Evolutionary conservation across 2,329 filamentous ascomycete genomes (phyloP).

Genomic region (Leptographium procerum): DNA sequence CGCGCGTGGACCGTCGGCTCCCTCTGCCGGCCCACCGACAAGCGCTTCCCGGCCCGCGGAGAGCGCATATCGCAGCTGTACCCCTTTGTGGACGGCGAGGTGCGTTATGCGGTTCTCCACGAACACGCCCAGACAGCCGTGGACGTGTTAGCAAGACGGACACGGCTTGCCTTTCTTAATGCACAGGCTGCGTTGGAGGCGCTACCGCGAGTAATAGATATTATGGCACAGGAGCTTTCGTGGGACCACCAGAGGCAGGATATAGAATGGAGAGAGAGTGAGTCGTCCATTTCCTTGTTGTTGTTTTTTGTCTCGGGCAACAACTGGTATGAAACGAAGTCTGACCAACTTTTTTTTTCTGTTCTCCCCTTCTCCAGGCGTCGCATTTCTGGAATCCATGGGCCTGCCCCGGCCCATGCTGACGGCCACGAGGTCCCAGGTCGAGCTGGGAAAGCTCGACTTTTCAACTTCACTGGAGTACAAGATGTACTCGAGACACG

Average conservation of each 20-base stretch:
- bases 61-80: constrained; percentile 71
- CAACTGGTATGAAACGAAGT: not conserved
- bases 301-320: not conserved
- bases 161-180: constrained; percentile 79
- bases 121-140: constrained; percentile 89
- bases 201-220: constrained; percentile 73
- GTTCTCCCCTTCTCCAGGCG: constrained; percentile 22
- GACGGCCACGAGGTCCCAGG: constrained; percentile 44
- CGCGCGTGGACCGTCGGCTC: constrained; percentile 83
- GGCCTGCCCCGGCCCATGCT: constrained; percentile 49
- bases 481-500: constrained; percentile 50
- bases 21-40: constrained; percentile 63
- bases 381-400: constrained; percentile 52
- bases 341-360: not conserved
- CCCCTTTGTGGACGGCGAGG: constrained; percentile 84
- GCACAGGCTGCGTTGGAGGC: constrained; percentile 83
- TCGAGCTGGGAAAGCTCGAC: constrained; percentile 48
- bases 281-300: not conserved
- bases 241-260: constrained; percentile 68
- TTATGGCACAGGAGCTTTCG: constrained; percentile 74
- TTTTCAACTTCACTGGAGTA: constrained; percentile 46
- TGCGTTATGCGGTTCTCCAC: constrained; percentile 76
- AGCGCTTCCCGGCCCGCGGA: constrained; percentile 73
- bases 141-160: constrained; percentile 77
- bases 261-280: constrained; percentile 62